Conservation (phyloP, 208 protist genomes). For the Perkinsela sp. region DNA sequence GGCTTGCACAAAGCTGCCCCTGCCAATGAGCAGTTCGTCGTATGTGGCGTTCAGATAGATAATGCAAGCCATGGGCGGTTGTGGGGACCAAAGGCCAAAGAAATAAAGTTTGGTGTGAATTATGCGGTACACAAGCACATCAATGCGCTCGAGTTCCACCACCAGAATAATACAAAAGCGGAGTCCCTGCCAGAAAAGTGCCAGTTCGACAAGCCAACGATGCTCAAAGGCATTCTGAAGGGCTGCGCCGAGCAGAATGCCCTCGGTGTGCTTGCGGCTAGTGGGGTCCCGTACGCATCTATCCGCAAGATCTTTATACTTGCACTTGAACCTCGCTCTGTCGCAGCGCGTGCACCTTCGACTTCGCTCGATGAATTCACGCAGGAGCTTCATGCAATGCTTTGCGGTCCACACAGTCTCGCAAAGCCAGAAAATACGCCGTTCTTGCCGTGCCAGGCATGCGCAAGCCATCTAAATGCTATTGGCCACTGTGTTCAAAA, state of each 20-base stretch:
- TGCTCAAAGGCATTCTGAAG: background rate
- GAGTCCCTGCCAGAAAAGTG: background rate
- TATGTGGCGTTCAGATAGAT: no score
- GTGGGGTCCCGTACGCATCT: background rate
- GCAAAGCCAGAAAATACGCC: no score
- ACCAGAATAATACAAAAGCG: background rate
- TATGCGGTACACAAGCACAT: background rate
- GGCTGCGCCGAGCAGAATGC: background rate
- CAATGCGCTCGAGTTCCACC: background rate
- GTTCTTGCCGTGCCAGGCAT: background rate
- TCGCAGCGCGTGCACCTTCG: no score
- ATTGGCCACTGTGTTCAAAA: background rate
- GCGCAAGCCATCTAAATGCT: background rate
- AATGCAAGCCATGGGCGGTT: no score
- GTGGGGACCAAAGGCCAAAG: no score
- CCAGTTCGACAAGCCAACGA: background rate
- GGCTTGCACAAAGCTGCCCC: no score
- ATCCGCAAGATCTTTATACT: background rate
- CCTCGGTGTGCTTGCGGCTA: background rate
- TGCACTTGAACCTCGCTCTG: background rate
- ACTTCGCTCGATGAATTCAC: background rate
- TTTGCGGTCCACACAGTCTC: background rate
- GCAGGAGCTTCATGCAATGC: background rate
- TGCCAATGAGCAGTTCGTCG: no score
- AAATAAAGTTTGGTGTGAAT: conserved; percentile 1